A percentile compares a stretch with the other conserved stretches of the same genome.
Evolutionary conservation across 345 rosid species (phyloP).

Genomic region (thale cress (Arabidopsis thaliana)): TAIR10.1 NC_003075.7:11428001-11428500

Average conservation of each 20-base stretch:
- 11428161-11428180: slow-evolving; percentile 30
- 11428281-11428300: slow-evolving; percentile 37
- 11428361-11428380: too few species aligned
- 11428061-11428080: slow-evolving; percentile 94
- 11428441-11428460: too few species aligned
- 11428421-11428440: too few species aligned
- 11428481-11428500: too few species aligned
- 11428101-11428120: slow-evolving; percentile 70
- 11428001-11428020: not conserved
- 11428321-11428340: slow-evolving; percentile 36
- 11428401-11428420: too few species aligned
- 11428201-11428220: slow-evolving; percentile 40
- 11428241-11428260: slow-evolving; percentile 31
- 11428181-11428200: slow-evolving; percentile 39
- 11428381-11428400: too few species aligned
- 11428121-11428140: slow-evolving; percentile 43
- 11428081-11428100: slow-evolving; percentile 94
- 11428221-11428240: slow-evolving; percentile 36
- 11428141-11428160: slow-evolving; percentile 19
- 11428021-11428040: slow-evolving; percentile 5
- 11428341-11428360: not conserved
- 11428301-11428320: slow-evolving; percentile 34
- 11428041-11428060: not conserved
- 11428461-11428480: too few species aligned
- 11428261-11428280: slow-evolving; percentile 18